A percentile compares a stretch with the other conserved stretches of the same genome.
Evolutionary conservation across 2,329 filamentous ascomycete species (phyloP).

Genomic region (Hypoxylon sp.): DNA sequence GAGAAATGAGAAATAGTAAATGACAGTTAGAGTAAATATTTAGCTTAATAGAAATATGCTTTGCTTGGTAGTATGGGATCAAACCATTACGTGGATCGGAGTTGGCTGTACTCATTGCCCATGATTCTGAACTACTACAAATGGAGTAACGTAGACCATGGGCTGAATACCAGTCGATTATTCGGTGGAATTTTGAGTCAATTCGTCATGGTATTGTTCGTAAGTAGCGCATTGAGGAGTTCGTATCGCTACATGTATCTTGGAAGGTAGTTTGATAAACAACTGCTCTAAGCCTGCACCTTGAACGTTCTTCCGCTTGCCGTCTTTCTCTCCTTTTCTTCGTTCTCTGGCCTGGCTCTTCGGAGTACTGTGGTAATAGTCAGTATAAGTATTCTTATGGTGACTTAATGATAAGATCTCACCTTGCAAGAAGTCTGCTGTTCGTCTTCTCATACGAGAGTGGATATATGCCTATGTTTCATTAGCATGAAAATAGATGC

Average conservation of each 20-base stretch:
- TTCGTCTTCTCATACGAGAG: constrained; percentile 96
- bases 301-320: constrained; percentile 94
- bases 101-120: too few relatives aligned
- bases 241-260: neutral
- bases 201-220: constrained; percentile 25
- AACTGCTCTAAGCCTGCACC: constrained; percentile 45
- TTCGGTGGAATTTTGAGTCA: constrained; percentile 8
- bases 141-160: too few relatives aligned
- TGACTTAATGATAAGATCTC: constrained; percentile 46
- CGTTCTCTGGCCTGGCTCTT: constrained; percentile 90
- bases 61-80: too few relatives aligned
- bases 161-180: too few relatives aligned
- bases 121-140: too few relatives aligned
- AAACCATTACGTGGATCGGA: too few relatives aligned
- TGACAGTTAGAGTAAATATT: too few relatives aligned
- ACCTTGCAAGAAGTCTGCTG: constrained; percentile 98
- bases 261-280: constrained; percentile 2
- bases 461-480: constrained; percentile 84
- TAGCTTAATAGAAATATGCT: too few relatives aligned
- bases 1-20: too few relatives aligned
- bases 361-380: constrained; percentile 74
- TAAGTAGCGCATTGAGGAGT: constrained; percentile 11
- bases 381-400: constrained; percentile 42
- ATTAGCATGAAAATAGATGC: constrained; percentile 13
- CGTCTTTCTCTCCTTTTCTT: constrained; percentile 98